Evolutionary conservation across 192 early-diverging fungal species (phyloP), one percentile per base, ranked within the genome.

Genomic region (Coemansia sp.): DNA sequence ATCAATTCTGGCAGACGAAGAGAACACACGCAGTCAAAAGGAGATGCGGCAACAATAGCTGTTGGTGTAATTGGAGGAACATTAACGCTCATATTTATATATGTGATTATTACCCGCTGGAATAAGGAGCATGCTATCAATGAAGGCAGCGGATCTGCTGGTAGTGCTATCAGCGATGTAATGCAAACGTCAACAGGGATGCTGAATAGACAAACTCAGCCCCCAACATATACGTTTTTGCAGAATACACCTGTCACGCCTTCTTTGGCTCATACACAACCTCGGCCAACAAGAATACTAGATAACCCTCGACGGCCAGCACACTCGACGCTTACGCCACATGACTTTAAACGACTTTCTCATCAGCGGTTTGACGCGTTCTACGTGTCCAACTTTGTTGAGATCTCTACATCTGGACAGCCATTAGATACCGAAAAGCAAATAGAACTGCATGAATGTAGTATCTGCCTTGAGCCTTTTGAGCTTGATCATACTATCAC

Each of bases 381-480:
- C 41, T 45, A 45, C 41, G 41, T 45, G 41, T 45, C 41, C 11
- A 45, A 45, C 15, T 45, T 45, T 45, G 41, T 45, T n/a, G 41
- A 45, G 15, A 45, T 5, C 11, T n/a, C 41, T n/a, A 15, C 15
- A n/a, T 12, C 41, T 45, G 41, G 41, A 10, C 41, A 45, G 41
- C 41, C 41, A 15, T 45, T 45, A n/a, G 41, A 45, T 9, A 45
- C 41, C 14, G 41, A 45, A 45, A 45, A 45, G 41, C 41, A 45
- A 45, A 15, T 45, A 45, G 41, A 45, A n/a, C 41, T 45, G 41
- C 41, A 45, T n/a, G 41, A 45, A 45, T 48, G 39, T 37, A 53
- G 49, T 11, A 59, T 61, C n/a, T 66, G 57, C n/a, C 57, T 59
- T 24, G 57, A 37, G 15, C 10, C 35, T 12, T 59, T 43, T n/a